These are phyloP conservation scores for Podospora didyma DNA, from an alignment of 495 filamentous ascomycete species.

Conservation along the genomic window DNA sequence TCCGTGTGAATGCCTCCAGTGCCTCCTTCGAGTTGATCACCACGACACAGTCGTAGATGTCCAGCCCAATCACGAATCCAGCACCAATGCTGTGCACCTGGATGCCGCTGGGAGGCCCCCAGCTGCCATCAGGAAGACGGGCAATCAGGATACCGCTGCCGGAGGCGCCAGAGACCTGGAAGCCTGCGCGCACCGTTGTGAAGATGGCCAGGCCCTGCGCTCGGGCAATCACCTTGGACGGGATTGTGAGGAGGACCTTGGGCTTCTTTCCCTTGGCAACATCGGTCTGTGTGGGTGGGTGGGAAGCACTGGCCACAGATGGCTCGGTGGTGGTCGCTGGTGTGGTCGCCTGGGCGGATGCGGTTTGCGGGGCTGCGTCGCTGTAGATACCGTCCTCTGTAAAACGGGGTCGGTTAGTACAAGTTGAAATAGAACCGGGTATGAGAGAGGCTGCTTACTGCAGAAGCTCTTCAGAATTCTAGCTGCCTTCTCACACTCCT, in stretches of 20 bases:
- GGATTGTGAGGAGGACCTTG: slow-evolving; percentile 62
- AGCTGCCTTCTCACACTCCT: slow-evolving; percentile 83
- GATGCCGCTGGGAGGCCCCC: slow-evolving; percentile 75
- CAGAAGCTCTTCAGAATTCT: slow-evolving; percentile 78
- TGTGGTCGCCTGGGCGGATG: slow-evolving; percentile 8
- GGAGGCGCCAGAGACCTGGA: slow-evolving; percentile 75
- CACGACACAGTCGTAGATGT: slow-evolving; percentile 81
- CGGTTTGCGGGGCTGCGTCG: slow-evolving; percentile 10
- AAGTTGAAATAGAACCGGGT: background rate
- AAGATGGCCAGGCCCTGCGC: slow-evolving; percentile 80
- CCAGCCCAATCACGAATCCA: slow-evolving; percentile 74
- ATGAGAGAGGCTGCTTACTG: slow-evolving; percentile 38
- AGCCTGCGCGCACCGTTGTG: slow-evolving; percentile 75
- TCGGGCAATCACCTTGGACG: slow-evolving; percentile 64
- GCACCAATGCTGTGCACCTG: slow-evolving; percentile 70
- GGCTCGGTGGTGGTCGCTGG: slow-evolving; percentile 7
- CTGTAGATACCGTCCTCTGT: slow-evolving; percentile 31
- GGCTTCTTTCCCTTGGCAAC: slow-evolving; percentile 21
- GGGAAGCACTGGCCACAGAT: background rate
- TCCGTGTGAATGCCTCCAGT: slow-evolving; percentile 65
- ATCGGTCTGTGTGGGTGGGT: background rate
- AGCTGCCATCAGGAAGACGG: slow-evolving; percentile 64
- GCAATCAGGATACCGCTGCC: slow-evolving; percentile 69
- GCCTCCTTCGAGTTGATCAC: slow-evolving; percentile 75
- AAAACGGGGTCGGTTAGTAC: background rate